Evolutionary conservation across 495 filamentous ascomycete genomes (phyloP).

Genomic region (Podospora fimiseda): DNA sequence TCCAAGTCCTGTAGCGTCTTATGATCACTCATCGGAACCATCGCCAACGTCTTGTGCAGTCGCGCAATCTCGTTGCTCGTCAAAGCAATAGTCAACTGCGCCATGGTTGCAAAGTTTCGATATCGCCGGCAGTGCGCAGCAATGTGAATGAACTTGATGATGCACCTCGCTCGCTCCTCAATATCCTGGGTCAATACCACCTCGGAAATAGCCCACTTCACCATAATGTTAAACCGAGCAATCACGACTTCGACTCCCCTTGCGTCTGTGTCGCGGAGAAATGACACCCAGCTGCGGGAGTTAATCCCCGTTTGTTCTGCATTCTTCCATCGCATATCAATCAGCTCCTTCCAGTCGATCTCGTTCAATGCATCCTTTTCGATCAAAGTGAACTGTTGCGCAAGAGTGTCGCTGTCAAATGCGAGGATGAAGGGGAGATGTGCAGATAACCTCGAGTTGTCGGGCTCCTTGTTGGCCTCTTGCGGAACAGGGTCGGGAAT

Average conservation of each 20-base stretch:
- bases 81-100: constrained; percentile 86
- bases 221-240: constrained; percentile 93
- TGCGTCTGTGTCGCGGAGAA: constrained; percentile 71
- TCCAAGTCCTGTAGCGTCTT: constrained; percentile 76
- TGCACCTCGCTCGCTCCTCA: constrained; percentile 73
- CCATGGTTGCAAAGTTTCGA: constrained; percentile 95
- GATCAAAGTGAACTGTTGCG: constrained; percentile 90
- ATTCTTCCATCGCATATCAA: constrained; percentile 87
- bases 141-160: constrained; percentile 90
- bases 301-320: constrained; percentile 53
- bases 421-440: constrained; percentile 91
- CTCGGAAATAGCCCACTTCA: constrained; percentile 94
- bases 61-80: constrained; percentile 74
- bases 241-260: constrained; percentile 93
- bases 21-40: constrained; percentile 64
- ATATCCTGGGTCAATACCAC: constrained; percentile 76
- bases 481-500: constrained; percentile 22
- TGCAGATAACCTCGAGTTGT: constrained; percentile 27
- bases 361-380: constrained; percentile 95
- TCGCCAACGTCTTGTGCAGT: constrained; percentile 72
- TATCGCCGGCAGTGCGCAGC: constrained; percentile 76
- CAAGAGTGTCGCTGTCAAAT: constrained; percentile 81
- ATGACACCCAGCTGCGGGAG: constrained; percentile 83
- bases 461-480: constrained; percentile 1
- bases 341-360: constrained; percentile 95